Evolutionary conservation across 305 asterid species (phyloP).

Genomic region (Fraxinus latifolia): DNA sequence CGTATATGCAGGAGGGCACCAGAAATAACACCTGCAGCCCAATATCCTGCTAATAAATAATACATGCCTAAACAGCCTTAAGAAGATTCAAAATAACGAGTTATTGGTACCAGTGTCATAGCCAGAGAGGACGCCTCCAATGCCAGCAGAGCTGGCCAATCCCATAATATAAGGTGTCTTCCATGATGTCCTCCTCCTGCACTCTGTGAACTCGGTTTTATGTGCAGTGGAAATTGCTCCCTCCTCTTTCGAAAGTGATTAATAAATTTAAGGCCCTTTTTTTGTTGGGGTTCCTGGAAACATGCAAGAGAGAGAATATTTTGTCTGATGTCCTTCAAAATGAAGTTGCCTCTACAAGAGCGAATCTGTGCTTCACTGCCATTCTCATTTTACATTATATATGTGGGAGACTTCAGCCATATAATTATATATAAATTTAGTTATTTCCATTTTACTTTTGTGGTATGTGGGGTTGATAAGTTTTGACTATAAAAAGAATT

Average conservation of each 20-base stretch:
- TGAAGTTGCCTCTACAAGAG: neutral
- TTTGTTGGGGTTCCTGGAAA: neutral
- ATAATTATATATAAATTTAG: neutral
- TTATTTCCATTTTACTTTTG: neutral
- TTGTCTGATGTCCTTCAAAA: neutral
- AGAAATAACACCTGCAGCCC: conserved; percentile 56
- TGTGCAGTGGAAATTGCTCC: conserved; percentile 27
- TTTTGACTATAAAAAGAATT: neutral
- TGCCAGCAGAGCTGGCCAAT: conserved; percentile 62
- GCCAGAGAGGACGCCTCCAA: conserved; percentile 67
- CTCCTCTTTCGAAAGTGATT: neutral
- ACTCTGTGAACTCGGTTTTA: conserved; percentile 57
- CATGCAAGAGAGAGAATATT: neutral
- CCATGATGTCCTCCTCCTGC: conserved; percentile 54
- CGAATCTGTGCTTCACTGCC: neutral
- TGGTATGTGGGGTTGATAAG: neutral
- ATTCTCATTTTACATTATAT: neutral
- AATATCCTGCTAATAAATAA: neutral
- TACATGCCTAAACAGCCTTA: neutral
- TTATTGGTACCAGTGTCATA: conserved; percentile 49
- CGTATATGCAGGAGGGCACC: conserved; percentile 67
- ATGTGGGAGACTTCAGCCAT: neutral
- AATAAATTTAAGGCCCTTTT: neutral
- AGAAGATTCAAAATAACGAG: neutral
- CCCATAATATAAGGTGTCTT: conserved; percentile 64